Percentiles rank a stretch among this genome's conserved stretches.
phyloP scores from a whole-genome alignment of 371 early-diverging fungal genomes.

The Circinella umbellata region DNA sequence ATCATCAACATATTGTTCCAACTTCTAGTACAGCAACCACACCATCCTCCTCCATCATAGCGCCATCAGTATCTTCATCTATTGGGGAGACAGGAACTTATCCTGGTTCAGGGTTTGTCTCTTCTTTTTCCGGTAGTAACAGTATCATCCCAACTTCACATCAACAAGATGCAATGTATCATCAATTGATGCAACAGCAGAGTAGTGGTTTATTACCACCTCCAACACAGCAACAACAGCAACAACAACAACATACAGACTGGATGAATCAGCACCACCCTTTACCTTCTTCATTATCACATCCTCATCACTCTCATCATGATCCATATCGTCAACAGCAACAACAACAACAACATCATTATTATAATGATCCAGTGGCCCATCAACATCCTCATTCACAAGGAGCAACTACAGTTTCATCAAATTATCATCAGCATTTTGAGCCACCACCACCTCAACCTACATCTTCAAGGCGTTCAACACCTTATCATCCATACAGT shows the following conservation, averaged over 20 bases:
- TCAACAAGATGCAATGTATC: constrained; percentile 1
- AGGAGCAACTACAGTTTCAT: background rate
- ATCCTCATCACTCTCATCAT: background rate
- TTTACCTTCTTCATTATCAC: background rate
- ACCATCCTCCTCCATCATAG: background rate
- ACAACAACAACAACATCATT: background rate
- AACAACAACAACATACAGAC: background rate
- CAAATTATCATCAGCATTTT: constrained; percentile 1
- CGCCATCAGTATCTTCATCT: background rate
- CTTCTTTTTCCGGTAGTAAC: constrained; percentile 1
- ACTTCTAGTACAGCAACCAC: background rate
- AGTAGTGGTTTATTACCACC: background rate
- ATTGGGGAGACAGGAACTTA: background rate
- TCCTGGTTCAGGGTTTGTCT: background rate
- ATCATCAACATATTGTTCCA: background rate
- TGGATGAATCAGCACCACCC: too few relatives aligned
- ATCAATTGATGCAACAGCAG: constrained; percentile 3
- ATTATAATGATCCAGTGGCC: background rate
- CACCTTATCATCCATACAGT: constrained; percentile 1
- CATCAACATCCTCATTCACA: background rate
- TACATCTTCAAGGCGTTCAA: background rate
- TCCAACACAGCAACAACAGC: background rate
- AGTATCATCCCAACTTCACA: constrained; percentile 1
- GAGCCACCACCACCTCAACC: constrained; percentile 1
- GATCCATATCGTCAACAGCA: background rate